These are phyloP conservation scores for Chaetomium strumarium DNA, from an alignment of 2,329 filamentous ascomycete genomes.

Conservation along the genomic window DNA sequence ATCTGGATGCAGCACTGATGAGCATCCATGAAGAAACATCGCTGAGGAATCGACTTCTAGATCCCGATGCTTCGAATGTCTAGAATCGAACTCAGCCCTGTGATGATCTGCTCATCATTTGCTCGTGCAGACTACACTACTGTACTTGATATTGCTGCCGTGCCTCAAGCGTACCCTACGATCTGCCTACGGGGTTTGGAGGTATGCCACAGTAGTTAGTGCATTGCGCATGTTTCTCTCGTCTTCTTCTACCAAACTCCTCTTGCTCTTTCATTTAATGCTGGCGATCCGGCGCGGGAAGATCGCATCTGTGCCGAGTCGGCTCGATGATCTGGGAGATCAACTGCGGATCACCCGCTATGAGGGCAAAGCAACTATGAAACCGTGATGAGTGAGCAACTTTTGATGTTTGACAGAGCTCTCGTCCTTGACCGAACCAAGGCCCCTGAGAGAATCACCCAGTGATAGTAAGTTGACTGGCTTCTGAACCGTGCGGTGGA, in stretches of 20 bases:
- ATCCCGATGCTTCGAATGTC: too few relatives aligned
- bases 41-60: too few relatives aligned
- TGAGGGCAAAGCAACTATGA: background rate
- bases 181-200: conserved; percentile 6
- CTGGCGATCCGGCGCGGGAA: background rate
- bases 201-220: background rate
- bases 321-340: background rate
- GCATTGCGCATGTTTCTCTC: background rate
- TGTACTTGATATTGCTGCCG: too few relatives aligned
- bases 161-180: background rate
- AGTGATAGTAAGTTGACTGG: background rate
- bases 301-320: background rate
- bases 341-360: background rate
- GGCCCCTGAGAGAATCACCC: background rate
- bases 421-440: too few relatives aligned
- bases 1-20: too few relatives aligned
- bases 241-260: background rate
- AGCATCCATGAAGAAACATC: too few relatives aligned
- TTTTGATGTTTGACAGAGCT: too few relatives aligned
- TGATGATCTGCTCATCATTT: too few relatives aligned
- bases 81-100: too few relatives aligned
- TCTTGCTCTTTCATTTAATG: too few relatives aligned
- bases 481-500: background rate
- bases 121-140: too few relatives aligned
- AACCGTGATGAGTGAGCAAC: too few relatives aligned